Evolutionary conservation across 495 filamentous ascomycete species (phyloP), one percentile per base, ranked within the genome.

Genomic region (Amniculicola lignicola): DNA sequence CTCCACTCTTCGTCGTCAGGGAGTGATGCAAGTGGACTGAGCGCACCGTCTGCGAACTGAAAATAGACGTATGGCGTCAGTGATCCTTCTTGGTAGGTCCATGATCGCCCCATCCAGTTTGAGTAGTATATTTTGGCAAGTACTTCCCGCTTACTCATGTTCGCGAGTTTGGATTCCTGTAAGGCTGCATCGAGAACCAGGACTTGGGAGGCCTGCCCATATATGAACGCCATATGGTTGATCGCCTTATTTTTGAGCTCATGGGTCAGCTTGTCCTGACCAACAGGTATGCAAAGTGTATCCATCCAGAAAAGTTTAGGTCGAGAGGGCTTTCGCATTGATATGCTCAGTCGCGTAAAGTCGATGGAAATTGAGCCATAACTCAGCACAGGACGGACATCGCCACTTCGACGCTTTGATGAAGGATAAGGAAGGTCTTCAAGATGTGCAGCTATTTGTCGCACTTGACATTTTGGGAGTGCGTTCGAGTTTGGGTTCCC

Each of bases 281-380:
- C 10, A 14, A 39, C 28, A 11, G 59, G 59, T 7, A 63, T 57
- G 18, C 59, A 63, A 9, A 63, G 40, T 1, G 54, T 59, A 31
- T 63, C 59, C 47, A 63, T 59, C 59, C 59, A 63, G 41, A 63
- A 63, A 16, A 43, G 27, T 3, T 18, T 18, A 14, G 35, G 40
- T 7, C 24, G 24, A 7, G 19, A 4, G 33, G 22, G 21, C 31
- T 18, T 49, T 51, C 23, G 45, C 3, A 14, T 15, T 25, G 11
- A 31, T 4, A 51, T 3, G 16, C 12, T 36, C 41, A 11, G 7
- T 23, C 27, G 31, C 3, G 19, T 25, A 14, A 54, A 21, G 28
- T 46, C 51, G 39, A 54, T 2, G 27, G 25, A 33, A 2, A 46
- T 7, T 4, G 27, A 28, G 10, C 51, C 51, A 12, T 16, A 18